These are phyloP conservation scores for Boletellus deceptivus DNA, from an alignment of 1,284 basidiomycete species.

Conservation along the genomic window DNA sequence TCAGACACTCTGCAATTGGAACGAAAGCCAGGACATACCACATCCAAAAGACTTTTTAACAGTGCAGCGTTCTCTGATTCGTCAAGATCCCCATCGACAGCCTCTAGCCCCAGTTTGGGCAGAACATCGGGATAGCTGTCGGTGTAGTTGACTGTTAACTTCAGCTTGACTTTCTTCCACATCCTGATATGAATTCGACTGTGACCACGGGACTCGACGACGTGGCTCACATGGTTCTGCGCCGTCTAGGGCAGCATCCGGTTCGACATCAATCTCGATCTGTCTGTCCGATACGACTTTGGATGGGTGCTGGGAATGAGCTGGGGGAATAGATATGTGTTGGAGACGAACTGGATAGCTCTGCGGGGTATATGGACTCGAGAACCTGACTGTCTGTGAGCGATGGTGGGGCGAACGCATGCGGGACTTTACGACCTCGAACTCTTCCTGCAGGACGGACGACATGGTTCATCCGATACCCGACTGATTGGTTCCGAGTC, in stretches of 20 bases:
- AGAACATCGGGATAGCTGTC: slow-evolving; percentile 73
- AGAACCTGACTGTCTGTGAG: slow-evolving; percentile 62
- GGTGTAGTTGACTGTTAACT: slow-evolving; percentile 70
- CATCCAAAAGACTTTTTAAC: slow-evolving; percentile 55
- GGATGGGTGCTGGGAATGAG: slow-evolving; percentile 47
- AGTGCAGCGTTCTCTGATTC: slow-evolving; percentile 57
- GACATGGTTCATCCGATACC: slow-evolving; percentile 23
- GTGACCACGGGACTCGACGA: slow-evolving; percentile 9
- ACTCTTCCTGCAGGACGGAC: slow-evolving; percentile 76
- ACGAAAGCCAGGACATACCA: slow-evolving; percentile 49
- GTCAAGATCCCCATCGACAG: slow-evolving; percentile 68
- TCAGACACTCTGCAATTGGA: slow-evolving; percentile 4
- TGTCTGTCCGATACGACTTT: slow-evolving; percentile 84
- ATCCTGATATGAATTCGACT: slow-evolving; percentile 17
- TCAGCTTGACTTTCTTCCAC: slow-evolving; percentile 65
- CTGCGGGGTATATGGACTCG: slow-evolving; percentile 94
- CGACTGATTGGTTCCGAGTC: slow-evolving; percentile 26
- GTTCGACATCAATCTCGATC: slow-evolving; percentile 85
- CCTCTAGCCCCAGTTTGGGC: slow-evolving; percentile 71
- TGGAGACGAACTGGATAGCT: slow-evolving; percentile 79
- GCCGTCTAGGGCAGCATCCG: slow-evolving; percentile 72
- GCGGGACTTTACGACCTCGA: slow-evolving; percentile 62
- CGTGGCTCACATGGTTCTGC: slow-evolving; percentile 53
- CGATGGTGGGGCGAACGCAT: slow-evolving; percentile 1
- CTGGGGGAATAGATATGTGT: slow-evolving; percentile 19